Evolutionary conservation across 2,329 filamentous ascomycete species (phyloP).

Genomic region (Shiraia sp.): DNA sequence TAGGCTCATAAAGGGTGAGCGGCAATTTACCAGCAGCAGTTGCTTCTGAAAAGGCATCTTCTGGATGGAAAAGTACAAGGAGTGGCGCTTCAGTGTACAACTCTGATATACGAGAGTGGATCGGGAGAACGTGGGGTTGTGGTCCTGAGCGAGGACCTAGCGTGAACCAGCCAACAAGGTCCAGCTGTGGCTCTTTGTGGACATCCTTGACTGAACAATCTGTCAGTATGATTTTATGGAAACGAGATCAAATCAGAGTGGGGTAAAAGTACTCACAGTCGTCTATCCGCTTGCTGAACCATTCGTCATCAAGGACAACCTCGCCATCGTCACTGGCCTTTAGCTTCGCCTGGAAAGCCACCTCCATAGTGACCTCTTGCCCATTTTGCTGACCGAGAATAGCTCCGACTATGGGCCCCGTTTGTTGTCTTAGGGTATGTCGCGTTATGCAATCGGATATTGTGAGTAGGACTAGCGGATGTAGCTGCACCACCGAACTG

Average conservation of each 20-base stretch:
- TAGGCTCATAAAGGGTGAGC: constrained; percentile 86
- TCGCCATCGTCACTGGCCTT: constrained; percentile 55
- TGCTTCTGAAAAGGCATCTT: constrained; percentile 54
- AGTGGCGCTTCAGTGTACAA: constrained; percentile 83
- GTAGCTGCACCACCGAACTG: constrained; percentile 78
- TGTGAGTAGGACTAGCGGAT: constrained; percentile 91
- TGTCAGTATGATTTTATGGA: constrained; percentile 11
- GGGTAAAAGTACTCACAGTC: constrained; percentile 68
- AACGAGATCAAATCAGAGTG: background rate
- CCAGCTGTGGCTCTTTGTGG: constrained; percentile 78
- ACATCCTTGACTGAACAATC: constrained; percentile 75
- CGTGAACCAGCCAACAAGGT: constrained; percentile 90
- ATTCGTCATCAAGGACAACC: constrained; percentile 66
- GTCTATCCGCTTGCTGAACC: constrained; percentile 78
- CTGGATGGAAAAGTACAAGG: constrained; percentile 83
- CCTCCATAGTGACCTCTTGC: constrained; percentile 86
- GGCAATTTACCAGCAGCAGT: constrained; percentile 79
- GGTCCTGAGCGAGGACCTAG: constrained; percentile 75
- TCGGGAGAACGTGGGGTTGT: constrained; percentile 65
- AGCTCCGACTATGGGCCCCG: constrained; percentile 79
- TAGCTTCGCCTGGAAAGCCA: constrained; percentile 81
- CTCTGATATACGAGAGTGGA: constrained; percentile 77
- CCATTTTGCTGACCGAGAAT: constrained; percentile 92
- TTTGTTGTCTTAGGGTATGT: constrained; percentile 76
- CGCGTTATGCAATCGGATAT: constrained; percentile 97